Base-by-base conservation (phyloP, 345 rosid genomes). In the Populus pruinosa region DNA sequence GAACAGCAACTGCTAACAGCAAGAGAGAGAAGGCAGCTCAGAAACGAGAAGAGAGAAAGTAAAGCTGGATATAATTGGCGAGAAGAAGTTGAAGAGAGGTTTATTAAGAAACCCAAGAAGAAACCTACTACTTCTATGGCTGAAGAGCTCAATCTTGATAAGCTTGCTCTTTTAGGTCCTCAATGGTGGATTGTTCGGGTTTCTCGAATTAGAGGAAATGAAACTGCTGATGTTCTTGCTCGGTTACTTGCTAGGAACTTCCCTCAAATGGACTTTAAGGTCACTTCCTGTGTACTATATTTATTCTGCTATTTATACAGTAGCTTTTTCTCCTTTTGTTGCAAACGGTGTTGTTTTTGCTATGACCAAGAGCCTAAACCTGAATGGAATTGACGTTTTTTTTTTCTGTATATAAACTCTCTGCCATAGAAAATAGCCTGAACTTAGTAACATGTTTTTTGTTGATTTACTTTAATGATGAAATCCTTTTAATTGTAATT, bases 181-280 rank as follows among this genome's bases (percentile, higher is more conserved):
- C 92, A 86, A 39, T 95, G 99, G 99, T 95, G 94, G 94, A 84
- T 84, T 17, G 85, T 93, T 39, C 85, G 92, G 75, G 93, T 88
- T 50, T 76, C 91, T 68, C 85, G 95, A 59, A 65, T 85, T 33
- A 78, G 93, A 49, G 89, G 87, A 67, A 85, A 88, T 14, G 89
- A 87, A 75, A 91, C 90, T 69, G 88, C 97, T 21, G 88, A 88
- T 59, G 21, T 88, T 18, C 75, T 92, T 55, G 97, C 94, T 77
- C 87, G 90, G 18, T 77, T 79, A 72, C 83, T 95, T 0, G 87
- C 87, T 71, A 83, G 87, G 76, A 83, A 83, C 43, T 89, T 83
- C 77, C 96, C 98, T 1, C 86, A 87, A 8, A 66, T 87, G 55
- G 90, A 91, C 20, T 93, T 92, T 70, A 83, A 92, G 94, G 99